These are phyloP conservation scores for Phtheirospermum japonicum DNA, from an alignment of 257 asterid genomes.

Conservation along the genomic window DNA sequence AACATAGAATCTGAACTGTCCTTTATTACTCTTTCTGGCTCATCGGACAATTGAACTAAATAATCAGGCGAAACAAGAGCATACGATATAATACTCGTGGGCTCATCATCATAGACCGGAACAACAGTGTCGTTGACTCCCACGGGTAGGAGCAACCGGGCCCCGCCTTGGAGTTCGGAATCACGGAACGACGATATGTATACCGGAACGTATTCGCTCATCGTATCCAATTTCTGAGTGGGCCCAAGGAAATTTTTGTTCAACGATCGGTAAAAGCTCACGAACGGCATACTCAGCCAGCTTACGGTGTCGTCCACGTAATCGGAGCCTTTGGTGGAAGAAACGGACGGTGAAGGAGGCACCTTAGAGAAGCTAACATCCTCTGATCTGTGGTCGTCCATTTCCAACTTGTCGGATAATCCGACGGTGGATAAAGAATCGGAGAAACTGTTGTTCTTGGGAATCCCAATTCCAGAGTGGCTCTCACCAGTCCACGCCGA, in stretches of 20 bases:
- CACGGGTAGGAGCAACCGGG: constrained; percentile 60
- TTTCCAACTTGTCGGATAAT: constrained; percentile 42
- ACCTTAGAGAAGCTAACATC: constrained; percentile 34
- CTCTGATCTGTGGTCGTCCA: constrained; percentile 45
- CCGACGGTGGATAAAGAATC: constrained; percentile 40
- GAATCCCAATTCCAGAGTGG: constrained; percentile 33
- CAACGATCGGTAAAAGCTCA: constrained; percentile 60
- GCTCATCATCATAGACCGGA: constrained; percentile 93
- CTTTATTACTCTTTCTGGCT: constrained; percentile 49
- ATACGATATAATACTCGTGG: constrained; percentile 84
- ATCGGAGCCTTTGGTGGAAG: constrained; percentile 49
- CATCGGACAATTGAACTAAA: constrained; percentile 54
- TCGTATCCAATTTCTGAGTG: constrained; percentile 57
- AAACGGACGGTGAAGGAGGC: constrained; percentile 37
- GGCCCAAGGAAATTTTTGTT: constrained; percentile 56
- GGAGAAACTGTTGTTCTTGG: constrained; percentile 36
- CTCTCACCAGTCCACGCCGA: constrained; percentile 94
- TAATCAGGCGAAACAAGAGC: constrained; percentile 69
- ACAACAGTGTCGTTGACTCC: constrained; percentile 72
- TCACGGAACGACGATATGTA: constrained; percentile 70
- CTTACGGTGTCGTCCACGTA: constrained; percentile 49
- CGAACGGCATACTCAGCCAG: constrained; percentile 76
- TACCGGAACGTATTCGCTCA: constrained; percentile 56
- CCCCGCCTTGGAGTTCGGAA: constrained; percentile 66
- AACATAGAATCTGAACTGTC: constrained; percentile 42